Percentiles rank a stretch among this genome's conserved stretches.
Evolutionary conservation across 1,284 basidiomycete genomes (phyloP).

Genomic region (Malassezia furfur): DNA sequence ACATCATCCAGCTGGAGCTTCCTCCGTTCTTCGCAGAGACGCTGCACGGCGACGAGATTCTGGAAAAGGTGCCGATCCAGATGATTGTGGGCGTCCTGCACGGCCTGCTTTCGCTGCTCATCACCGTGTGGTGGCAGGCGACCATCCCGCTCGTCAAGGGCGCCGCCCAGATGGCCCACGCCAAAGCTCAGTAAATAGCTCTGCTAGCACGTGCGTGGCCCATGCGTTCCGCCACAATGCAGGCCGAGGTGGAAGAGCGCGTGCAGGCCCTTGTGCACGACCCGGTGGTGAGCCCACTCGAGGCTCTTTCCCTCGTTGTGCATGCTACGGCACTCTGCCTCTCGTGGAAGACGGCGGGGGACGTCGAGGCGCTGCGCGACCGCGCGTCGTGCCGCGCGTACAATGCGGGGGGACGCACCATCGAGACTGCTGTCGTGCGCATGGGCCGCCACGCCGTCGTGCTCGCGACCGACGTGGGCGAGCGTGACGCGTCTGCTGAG

Average conservation of each 20-base stretch:
- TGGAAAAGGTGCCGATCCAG: slow-evolving; percentile 1
- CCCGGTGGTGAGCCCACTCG: neutral
- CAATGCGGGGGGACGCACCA: neutral
- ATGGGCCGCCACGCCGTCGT: neutral
- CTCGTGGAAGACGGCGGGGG: neutral
- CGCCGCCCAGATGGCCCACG: slow-evolving; percentile 6
- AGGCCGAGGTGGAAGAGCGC: neutral
- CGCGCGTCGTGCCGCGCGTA: neutral
- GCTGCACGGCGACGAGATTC: neutral
- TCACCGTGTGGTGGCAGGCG: slow-evolving; percentile 21
- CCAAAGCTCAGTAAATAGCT: slow-evolving; percentile 1
- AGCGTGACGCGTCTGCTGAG: neutral
- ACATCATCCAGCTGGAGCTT: slow-evolving; percentile 63
- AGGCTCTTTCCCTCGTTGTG: neutral
- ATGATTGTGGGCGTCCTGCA: slow-evolving; percentile 20
- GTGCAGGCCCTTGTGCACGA: neutral
- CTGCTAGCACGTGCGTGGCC: neutral
- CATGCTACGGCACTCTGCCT: neutral
- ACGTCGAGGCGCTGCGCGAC: neutral
- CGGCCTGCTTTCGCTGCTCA: slow-evolving; percentile 23
- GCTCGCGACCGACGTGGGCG: neutral
- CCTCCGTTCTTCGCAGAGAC: slow-evolving; percentile 49
- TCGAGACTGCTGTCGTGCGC: neutral
- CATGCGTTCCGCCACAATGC: slow-evolving; percentile 1
- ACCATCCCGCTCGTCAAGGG: slow-evolving; percentile 12